Conservation (phyloP, 345 rosid species). For the Gossypium thurberi region DNA sequence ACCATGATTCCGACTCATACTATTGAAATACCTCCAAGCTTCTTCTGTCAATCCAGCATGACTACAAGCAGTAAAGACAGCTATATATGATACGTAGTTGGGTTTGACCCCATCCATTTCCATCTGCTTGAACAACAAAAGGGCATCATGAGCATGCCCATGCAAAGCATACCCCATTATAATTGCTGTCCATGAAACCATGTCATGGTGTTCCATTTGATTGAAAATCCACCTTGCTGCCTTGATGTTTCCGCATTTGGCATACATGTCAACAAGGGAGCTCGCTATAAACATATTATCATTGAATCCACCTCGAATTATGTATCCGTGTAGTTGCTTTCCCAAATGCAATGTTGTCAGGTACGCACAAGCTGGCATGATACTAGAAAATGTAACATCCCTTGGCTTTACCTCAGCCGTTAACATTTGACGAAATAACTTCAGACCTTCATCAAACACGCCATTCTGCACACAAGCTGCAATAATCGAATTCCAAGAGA, state of each 20-base stretch:
- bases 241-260: conserved; percentile 74
- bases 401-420: conserved; percentile 45
- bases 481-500: conserved; percentile 74
- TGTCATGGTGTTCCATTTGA: conserved; percentile 52
- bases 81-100: conserved; percentile 58
- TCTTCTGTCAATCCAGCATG: conserved; percentile 65
- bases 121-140: conserved; percentile 70
- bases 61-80: conserved; percentile 84
- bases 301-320: conserved; percentile 44
- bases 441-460: conserved; percentile 52
- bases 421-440: conserved; percentile 57
- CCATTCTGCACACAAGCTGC: conserved; percentile 77
- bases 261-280: conserved; percentile 87
- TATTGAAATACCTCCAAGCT: conserved; percentile 53
- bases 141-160: conserved; percentile 62
- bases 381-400: conserved; percentile 60
- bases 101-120: conserved; percentile 59
- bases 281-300: conserved; percentile 59
- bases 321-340: conserved; percentile 76
- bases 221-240: conserved; percentile 56
- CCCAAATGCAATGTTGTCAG: conserved; percentile 60
- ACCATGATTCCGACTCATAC: conserved; percentile 51
- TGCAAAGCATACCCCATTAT: conserved; percentile 82
- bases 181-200: conserved; percentile 86
- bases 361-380: conserved; percentile 85